Conservation (phyloP, 2,329 filamentous ascomycete species). For the Aureobasidium namibiae region DNA sequence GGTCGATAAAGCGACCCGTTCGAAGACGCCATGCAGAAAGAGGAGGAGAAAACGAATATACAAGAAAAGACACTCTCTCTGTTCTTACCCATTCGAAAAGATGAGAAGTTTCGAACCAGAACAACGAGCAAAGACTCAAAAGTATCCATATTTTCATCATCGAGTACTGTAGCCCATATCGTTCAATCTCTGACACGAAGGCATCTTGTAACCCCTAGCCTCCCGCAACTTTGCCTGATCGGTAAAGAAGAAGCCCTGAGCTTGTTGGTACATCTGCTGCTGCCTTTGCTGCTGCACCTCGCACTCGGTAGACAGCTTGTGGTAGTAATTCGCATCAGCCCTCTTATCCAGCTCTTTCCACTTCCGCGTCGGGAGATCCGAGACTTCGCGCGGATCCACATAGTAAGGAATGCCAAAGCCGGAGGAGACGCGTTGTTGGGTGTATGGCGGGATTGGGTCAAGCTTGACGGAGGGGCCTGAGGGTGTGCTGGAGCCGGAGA, state of each 20-base stretch:
- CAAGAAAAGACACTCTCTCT: too few species aligned
- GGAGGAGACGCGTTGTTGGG: conserved; percentile 61
- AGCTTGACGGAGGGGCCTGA: conserved; percentile 67
- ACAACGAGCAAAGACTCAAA: too few species aligned
- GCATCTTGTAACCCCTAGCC: conserved; percentile 55
- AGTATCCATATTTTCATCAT: too few species aligned
- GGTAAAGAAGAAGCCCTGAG: conserved; percentile 79
- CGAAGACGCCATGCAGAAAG: too few species aligned
- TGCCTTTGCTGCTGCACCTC: conserved; percentile 61
- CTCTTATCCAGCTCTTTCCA: conserved; percentile 65
- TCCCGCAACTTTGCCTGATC: conserved; percentile 71
- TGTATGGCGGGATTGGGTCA: conserved; percentile 66
- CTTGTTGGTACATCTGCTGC: conserved; percentile 63
- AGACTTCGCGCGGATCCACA: conserved; percentile 70
- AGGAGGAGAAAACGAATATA: too few species aligned
- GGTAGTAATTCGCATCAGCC: conserved; percentile 67
- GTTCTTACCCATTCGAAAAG: too few species aligned
- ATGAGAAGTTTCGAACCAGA: too few species aligned
- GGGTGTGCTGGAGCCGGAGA: conserved; percentile 52
- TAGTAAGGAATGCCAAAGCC: conserved; percentile 74
- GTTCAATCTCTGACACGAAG: conserved; percentile 50
- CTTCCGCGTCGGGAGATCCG: conserved; percentile 59
- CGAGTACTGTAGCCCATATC: conserved; percentile 34
- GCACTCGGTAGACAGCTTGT: conserved; percentile 61
- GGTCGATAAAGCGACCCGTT: too few species aligned